Conservation (phyloP, 129 eudicot species). For the Tanacetum coccineum region DNA sequence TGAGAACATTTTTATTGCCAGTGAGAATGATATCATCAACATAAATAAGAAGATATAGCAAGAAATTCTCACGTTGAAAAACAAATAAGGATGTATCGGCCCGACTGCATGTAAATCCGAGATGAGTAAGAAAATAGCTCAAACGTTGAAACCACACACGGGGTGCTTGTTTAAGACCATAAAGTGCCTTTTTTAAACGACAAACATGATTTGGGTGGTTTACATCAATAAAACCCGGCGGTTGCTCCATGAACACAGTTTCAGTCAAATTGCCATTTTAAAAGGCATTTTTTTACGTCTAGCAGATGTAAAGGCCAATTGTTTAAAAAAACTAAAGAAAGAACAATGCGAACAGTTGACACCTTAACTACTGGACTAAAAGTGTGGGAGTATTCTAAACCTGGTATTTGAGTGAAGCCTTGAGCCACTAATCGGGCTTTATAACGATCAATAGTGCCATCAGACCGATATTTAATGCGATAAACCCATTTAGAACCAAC, state of each 20-base stretch:
- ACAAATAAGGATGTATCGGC: not conserved
- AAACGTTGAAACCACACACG: not conserved
- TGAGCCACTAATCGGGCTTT: no score
- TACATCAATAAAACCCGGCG: not conserved
- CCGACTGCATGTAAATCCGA: not conserved
- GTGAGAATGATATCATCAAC: not conserved
- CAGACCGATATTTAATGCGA: no score
- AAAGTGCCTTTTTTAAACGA: not conserved
- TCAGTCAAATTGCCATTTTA: no score
- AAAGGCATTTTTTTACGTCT: not conserved
- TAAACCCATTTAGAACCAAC: no score
- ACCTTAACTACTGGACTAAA: not conserved
- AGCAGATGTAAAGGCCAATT: not conserved
- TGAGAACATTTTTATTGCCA: not conserved
- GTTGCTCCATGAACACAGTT: not conserved
- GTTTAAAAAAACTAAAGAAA: not conserved
- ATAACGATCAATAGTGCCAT: no score
- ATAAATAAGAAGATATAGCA: no score
- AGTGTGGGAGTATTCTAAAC: not conserved
- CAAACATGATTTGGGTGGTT: not conserved
- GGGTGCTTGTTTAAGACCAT: no score
- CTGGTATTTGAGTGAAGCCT: not conserved
- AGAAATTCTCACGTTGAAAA: no score
- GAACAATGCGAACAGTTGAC: not conserved
- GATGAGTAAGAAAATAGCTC: not conserved